Percentiles rank a stretch among this genome's conserved stretches.
Evolutionary conservation across 2,329 filamentous ascomycete species (phyloP).

Genomic region (Pyricularia pennisetigena): DNA sequence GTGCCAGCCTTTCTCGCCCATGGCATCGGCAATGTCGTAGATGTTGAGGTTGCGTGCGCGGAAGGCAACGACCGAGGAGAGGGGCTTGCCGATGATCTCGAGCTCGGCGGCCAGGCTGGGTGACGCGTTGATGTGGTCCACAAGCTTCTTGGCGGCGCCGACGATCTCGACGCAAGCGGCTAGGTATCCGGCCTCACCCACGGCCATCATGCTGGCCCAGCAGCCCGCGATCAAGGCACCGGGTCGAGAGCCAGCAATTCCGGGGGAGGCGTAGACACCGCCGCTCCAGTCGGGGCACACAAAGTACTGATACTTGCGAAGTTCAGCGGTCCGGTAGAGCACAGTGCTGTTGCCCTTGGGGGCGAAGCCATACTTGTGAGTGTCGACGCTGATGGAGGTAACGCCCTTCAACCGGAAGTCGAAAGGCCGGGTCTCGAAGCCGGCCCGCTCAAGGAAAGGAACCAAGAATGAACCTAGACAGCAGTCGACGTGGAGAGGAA

Average conservation of each 20-base stretch:
- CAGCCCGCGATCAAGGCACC: conserved; percentile 92
- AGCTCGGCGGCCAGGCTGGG: conserved; percentile 63
- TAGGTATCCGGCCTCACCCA: conserved; percentile 83
- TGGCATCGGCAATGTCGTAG: conserved; percentile 88
- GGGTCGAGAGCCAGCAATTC: conserved; percentile 82
- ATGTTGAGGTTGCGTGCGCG: conserved; percentile 74
- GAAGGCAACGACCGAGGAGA: conserved; percentile 88
- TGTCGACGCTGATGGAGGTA: conserved; percentile 92
- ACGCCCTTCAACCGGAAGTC: conserved; percentile 93
- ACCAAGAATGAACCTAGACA: conserved; percentile 94
- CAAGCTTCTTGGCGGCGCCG: conserved; percentile 74
- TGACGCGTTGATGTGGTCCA: conserved; percentile 59
- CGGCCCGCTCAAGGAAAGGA: conserved; percentile 84
- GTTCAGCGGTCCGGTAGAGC: conserved; percentile 70
- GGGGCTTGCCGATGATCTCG: conserved; percentile 70
- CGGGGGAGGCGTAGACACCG: conserved; percentile 89
- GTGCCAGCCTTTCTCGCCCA: conserved; percentile 84
- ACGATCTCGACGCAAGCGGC: conserved; percentile 83
- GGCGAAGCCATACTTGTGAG: conserved; percentile 98
- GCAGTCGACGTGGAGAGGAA: conserved; percentile 94
- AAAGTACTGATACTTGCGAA: conserved; percentile 92
- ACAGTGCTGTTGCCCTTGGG: conserved; percentile 95
- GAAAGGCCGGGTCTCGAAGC: conserved; percentile 79
- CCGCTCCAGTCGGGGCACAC: conserved; percentile 91
- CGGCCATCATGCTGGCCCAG: conserved; percentile 84